Evolutionary conservation across 495 filamentous ascomycete genomes (phyloP), one percentile per base, ranked within the genome.

Genomic region (Aspergillus indologenus): DNA sequence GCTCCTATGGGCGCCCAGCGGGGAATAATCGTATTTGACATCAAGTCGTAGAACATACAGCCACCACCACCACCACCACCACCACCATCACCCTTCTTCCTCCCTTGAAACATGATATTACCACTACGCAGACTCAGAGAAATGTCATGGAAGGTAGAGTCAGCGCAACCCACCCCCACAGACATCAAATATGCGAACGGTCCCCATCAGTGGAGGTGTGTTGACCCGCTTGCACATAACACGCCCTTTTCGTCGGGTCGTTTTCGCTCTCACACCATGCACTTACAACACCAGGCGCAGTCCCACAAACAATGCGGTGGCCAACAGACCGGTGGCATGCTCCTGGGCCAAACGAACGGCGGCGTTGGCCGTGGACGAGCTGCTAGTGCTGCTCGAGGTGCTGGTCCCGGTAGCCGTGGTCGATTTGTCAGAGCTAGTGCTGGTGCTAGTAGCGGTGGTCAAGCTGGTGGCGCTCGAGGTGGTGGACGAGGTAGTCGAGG

Each of bases 281-380:
- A 26, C 59, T 68, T 78, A 84, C 65, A 84, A 67, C 58, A 79
- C 68, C 55, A 84, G 54, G 43, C 80, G 76, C 53, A 83, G 76
- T 47, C 78, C 68, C 48, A 78, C 68, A 47, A 81, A 66, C 63
- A 83, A 58, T 55, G 70, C 76, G 46, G 70, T 76, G 19, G 75
- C 80, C 58, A 85, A 65, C 45, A 80, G 45, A 55, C 76, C 75
- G 54, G 79, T 80, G 23, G 80, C 81, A 65, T 79, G 79, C 18
- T 77, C 75, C 68, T 75, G 72, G 15, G 70, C 72, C 47, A 82
- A 19, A 49, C 64, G 63, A 18, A 62, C 71, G 7, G 74, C 77
- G 23, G 70, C 76, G 44, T 73, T 75, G 58, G 65, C 64, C 20
- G 68, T 66, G 34, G 68, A 52, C 22, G 67, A 51, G 23, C 23